These are phyloP conservation scores for Penicillium rolfsii DNA, from an alignment of 2,329 filamentous ascomycete species.

Conservation along the genomic window DNA sequence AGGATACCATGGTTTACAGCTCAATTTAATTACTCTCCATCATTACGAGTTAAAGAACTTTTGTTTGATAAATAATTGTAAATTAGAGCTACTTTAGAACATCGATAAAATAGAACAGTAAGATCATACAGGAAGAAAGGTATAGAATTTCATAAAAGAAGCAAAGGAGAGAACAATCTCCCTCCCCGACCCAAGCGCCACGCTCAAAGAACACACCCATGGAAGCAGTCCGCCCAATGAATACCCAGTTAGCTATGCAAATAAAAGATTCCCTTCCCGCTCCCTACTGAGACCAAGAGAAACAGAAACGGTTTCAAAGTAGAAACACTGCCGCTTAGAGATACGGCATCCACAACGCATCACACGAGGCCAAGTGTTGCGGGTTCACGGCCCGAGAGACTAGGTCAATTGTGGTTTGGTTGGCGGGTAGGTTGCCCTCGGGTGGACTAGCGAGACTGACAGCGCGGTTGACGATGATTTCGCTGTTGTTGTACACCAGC, in stretches of 20 bases:
- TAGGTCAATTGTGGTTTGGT: conserved; percentile 94
- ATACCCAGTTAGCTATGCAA: conserved; percentile 18
- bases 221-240: conserved; percentile 15
- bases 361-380: conserved; percentile 81
- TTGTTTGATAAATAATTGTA: conserved; percentile 14
- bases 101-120: conserved; percentile 15
- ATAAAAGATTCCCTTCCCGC: conserved; percentile 4
- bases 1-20: background rate
- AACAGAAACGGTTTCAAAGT: conserved; percentile 17
- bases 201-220: conserved; percentile 26
- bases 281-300: conserved; percentile 4
- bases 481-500: conserved; percentile 81
- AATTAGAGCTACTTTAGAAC: conserved; percentile 20
- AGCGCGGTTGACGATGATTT: conserved; percentile 88
- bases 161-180: conserved; percentile 13
- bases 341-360: conserved; percentile 97
- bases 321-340: conserved; percentile 56
- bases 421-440: conserved; percentile 79
- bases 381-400: conserved; percentile 93
- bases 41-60: conserved; percentile 14
- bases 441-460: conserved; percentile 79
- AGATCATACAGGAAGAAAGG: conserved; percentile 28
- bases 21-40: background rate
- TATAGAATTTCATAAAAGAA: conserved; percentile 22
- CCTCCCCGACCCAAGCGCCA: conserved; percentile 28